These are phyloP conservation scores for Tetracladium setigerum DNA, from an alignment of 495 filamentous ascomycete genomes.

Conservation along the genomic window DNA sequence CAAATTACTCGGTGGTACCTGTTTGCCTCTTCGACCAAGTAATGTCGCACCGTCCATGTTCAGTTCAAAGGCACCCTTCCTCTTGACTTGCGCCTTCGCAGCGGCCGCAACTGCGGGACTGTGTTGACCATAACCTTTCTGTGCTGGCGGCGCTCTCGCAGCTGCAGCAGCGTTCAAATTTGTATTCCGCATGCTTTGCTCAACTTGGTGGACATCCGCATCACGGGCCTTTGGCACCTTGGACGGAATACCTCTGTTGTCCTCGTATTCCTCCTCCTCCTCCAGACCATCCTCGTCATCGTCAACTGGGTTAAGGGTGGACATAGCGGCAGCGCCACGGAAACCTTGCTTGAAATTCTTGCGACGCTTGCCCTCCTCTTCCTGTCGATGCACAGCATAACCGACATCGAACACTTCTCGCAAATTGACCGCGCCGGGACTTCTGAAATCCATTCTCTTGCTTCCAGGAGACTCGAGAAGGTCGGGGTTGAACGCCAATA, in stretches of 20 bases:
- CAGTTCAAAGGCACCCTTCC: conserved; percentile 76
- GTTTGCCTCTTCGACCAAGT: conserved; percentile 66
- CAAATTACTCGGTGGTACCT: conserved; percentile 23
- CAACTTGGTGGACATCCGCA: conserved; percentile 66
- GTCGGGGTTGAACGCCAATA: conserved; percentile 47
- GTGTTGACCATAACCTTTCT: conserved; percentile 76
- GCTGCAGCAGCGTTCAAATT: conserved; percentile 53
- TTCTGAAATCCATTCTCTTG: conserved; percentile 84
- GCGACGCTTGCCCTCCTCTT: conserved; percentile 88
- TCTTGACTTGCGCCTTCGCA: conserved; percentile 65
- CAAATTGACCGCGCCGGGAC: conserved; percentile 88
- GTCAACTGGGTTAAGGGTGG: conserved; percentile 58
- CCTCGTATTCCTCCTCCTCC: conserved; percentile 43
- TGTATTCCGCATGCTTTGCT: conserved; percentile 77
- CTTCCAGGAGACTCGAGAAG: conserved; percentile 43
- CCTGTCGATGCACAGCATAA: conserved; percentile 92
- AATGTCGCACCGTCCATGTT: conserved; percentile 85
- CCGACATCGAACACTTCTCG: conserved; percentile 96
- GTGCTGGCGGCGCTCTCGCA: conserved; percentile 35
- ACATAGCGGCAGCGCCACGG: conserved; percentile 50
- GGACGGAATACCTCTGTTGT: conserved; percentile 42
- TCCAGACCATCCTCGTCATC: conserved; percentile 55
- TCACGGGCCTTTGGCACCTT: conserved; percentile 63
- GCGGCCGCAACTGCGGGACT: conserved; percentile 68
- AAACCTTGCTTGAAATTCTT: conserved; percentile 67